A percentile compares a stretch with the other conserved stretches of the same genome.
Evolutionary conservation across 176 grass and related monocot genomes (phyloP).

Genomic region (Echinochloa phyllopogon): DNA sequence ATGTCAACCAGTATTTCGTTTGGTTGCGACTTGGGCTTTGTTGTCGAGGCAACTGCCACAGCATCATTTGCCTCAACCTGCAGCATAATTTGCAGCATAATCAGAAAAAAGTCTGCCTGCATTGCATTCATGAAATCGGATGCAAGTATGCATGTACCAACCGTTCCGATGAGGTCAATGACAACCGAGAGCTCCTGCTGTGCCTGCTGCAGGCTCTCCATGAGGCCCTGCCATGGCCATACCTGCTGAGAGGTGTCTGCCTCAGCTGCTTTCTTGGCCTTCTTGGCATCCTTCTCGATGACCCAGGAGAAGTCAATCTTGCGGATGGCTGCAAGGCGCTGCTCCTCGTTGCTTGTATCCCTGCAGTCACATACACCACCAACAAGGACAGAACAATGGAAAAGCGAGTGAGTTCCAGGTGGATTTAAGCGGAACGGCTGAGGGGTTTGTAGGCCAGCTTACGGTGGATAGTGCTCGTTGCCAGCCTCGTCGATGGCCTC

Average conservation of each 20-base stretch:
- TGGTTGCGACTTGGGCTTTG: conserved; percentile 76
- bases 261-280: conserved; percentile 62
- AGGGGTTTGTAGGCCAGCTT: neutral
- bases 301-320: conserved; percentile 83
- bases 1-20: conserved; percentile 81
- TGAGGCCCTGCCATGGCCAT: conserved; percentile 81
- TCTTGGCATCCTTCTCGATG: conserved; percentile 77
- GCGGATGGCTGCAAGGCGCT: conserved; percentile 73
- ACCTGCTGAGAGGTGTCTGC: conserved; percentile 59
- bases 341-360: conserved; percentile 76
- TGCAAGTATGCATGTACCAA: conserved; percentile 13
- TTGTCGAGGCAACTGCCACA: conserved; percentile 71
- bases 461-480: conserved; percentile 94
- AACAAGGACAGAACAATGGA: neutral
- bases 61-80: conserved; percentile 94
- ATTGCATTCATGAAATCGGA: neutral
- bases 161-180: conserved; percentile 89
- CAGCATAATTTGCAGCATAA: conserved; percentile 17
- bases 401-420: neutral
- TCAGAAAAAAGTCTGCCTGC: neutral
- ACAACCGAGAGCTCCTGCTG: conserved; percentile 85
- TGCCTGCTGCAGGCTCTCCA: conserved; percentile 81
- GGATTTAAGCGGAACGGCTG: neutral
- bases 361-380: conserved; percentile 35
- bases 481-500: conserved; percentile 85